A percentile compares a stretch with the other conserved stretches of the same genome.
phyloP scores from a whole-genome alignment of 2,329 filamentous ascomycete species.

The Alternaria viburni region DNA sequence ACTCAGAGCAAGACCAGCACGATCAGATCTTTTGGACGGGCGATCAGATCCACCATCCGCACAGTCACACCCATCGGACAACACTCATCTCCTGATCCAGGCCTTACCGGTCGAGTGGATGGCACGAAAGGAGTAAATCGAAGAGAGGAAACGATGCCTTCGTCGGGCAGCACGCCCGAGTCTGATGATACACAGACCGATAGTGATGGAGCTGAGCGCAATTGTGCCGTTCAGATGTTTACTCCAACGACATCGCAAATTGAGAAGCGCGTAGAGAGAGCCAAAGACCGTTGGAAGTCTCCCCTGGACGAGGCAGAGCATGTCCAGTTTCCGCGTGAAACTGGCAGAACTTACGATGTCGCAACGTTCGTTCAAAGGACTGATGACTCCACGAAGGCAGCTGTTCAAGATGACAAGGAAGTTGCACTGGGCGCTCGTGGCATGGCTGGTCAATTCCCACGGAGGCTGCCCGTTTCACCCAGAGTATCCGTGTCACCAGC shows the following conservation, averaged over 20 bases:
- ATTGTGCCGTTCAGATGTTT: conserved; percentile 5
- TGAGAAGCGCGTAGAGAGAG: conserved; percentile 45
- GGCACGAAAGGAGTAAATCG: conserved; percentile 13
- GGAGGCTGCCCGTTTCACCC: neutral
- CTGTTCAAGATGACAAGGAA: neutral
- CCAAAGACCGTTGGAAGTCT: conserved; percentile 51
- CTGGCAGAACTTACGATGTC: conserved; percentile 25
- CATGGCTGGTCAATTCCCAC: neutral
- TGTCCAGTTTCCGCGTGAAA: conserved; percentile 38
- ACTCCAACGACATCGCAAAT: conserved; percentile 50
- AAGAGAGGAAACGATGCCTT: conserved; percentile 11
- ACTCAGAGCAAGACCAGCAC: conserved; percentile 34
- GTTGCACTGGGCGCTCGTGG: no score
- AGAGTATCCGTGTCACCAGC: conserved; percentile 14
- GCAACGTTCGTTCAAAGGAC: conserved; percentile 9
- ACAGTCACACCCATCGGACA: conserved; percentile 42
- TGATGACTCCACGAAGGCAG: neutral
- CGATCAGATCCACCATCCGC: conserved; percentile 46
- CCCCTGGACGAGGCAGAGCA: conserved; percentile 46
- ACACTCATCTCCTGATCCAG: conserved; percentile 9
- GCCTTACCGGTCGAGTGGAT: conserved; percentile 8
- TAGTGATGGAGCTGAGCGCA: neutral
- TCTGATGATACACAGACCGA: neutral
- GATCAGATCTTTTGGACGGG: conserved; percentile 34
- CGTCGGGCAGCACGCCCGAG: conserved; percentile 4